Evolutionary conservation across 805 yeast species (phyloP).

Genomic region (Ogataea pignaliae): DNA sequence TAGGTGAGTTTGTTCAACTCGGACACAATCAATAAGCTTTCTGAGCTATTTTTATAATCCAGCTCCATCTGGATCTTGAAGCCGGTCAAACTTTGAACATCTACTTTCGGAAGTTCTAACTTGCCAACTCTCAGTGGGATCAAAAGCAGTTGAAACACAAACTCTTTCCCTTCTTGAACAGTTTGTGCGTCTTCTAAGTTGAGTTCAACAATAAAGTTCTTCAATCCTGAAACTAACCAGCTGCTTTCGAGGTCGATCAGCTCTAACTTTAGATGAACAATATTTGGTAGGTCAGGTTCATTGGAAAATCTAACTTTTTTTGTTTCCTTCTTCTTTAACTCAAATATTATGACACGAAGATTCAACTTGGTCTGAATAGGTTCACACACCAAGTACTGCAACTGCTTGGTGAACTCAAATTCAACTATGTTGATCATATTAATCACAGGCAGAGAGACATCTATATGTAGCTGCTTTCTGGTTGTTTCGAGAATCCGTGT

Average conservation of each 20-base stretch:
- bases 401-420: constrained; percentile 33
- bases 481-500: constrained; percentile 1
- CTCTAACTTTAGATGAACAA: constrained; percentile 20
- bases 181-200: constrained; percentile 9
- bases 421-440: constrained; percentile 59
- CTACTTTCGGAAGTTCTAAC: constrained; percentile 59
- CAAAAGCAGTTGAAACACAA: constrained; percentile 40
- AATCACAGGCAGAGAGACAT: constrained; percentile 59
- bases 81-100: constrained; percentile 33
- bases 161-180: constrained; percentile 7
- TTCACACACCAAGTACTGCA: constrained; percentile 57
- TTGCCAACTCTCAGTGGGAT: constrained; percentile 79
- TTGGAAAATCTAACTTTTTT: constrained; percentile 28
- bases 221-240: constrained; percentile 80
- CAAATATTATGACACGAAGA: constrained; percentile 28
- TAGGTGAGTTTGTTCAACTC: constrained; percentile 59
- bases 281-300: constrained; percentile 15
- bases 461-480: constrained; percentile 32
- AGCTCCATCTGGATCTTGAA: constrained; percentile 47
- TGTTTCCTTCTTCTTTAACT: constrained; percentile 17
- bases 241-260: constrained; percentile 41
- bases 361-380: constrained; percentile 45
- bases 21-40: constrained; percentile 67
- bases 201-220: constrained; percentile 40
- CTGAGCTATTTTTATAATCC: constrained; percentile 64